These are phyloP conservation scores for Hymenoscyphus infarciens DNA, from an alignment of 2,329 filamentous ascomycete species.

Conservation along the genomic window DNA sequence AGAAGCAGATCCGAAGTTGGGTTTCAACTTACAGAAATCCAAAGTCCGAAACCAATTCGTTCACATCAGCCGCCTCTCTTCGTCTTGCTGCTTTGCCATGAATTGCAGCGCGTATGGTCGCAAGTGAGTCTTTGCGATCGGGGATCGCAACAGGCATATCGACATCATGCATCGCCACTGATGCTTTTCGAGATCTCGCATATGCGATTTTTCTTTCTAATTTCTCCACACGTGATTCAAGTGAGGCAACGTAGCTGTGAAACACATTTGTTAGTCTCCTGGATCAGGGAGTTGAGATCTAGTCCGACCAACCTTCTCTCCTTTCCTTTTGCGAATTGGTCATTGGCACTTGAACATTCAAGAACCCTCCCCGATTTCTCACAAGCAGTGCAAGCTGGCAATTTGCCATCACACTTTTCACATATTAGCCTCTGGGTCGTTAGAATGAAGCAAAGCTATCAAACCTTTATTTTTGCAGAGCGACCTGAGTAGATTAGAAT, in stretches of 20 bases:
- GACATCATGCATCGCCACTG: conserved; percentile 61
- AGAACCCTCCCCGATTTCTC: conserved; percentile 83
- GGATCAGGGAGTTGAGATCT: neutral
- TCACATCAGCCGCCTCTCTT: conserved; percentile 80
- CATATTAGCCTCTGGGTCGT: conserved; percentile 21
- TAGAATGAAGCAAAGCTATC: conserved; percentile 7
- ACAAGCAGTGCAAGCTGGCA: conserved; percentile 92
- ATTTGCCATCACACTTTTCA: conserved; percentile 80
- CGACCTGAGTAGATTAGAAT: conserved; percentile 50
- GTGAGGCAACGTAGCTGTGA: conserved; percentile 79
- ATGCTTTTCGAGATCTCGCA: conserved; percentile 67
- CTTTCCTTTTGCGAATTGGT: conserved; percentile 93
- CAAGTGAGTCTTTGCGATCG: conserved; percentile 62
- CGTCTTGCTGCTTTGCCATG: conserved; percentile 61
- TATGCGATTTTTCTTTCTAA: conserved; percentile 74
- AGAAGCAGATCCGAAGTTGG: neutral
- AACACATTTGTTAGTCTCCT: conserved; percentile 19
- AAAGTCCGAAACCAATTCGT: conserved; percentile 90
- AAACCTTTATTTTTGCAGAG: conserved; percentile 84
- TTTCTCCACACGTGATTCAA: conserved; percentile 88
- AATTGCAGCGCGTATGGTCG: conserved; percentile 58
- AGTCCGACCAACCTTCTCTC: conserved; percentile 66
- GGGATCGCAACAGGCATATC: conserved; percentile 45
- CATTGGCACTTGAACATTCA: conserved; percentile 90
- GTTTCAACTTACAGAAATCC: conserved; percentile 67